Base-by-base conservation (phyloP, 2,329 filamentous ascomycete species). In the Aspergillus intermedius region DNA sequence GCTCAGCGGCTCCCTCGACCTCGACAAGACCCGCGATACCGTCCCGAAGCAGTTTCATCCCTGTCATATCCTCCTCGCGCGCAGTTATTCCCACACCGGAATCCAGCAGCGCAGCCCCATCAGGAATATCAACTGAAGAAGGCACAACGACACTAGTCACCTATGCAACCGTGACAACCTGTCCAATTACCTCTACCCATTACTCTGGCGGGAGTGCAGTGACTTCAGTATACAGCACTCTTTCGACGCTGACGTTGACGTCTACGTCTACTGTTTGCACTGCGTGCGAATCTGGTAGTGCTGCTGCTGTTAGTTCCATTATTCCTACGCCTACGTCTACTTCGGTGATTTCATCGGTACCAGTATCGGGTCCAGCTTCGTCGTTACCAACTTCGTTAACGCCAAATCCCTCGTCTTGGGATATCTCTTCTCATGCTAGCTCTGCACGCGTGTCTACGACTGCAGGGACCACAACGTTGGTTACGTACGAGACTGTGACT, bases 181-280 rank as follows among this genome's bases (percentile, higher is more conserved):
- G 59, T 49, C 65, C 65, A 9, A 61, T 68, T 1, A 68, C 64
- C 15, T 50, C 51, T 40, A 66, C 62, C 5, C 46, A 61, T 39
- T 71, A 75, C 42, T 73, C 71, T 2, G 61, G 77, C 34, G 70
- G 74, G 42, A 75, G 76, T 1, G 71, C 77, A 48, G 77, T 74
- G 9, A 62, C 81, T 44, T 68, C 77, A 19, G 62, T 80, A 43
- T 77, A 74, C 50, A 81, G 77, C 60, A 84, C 81, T 37, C 61
- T 82, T 61, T 83, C 79, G 69, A 79, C 69, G 22, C 58, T 60
- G 42, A 60, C 56, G 2, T 15, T 63, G 32, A 58, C 58, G 21
- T 54, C 60, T 10, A 56, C 59, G 13, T 55, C 58, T 10, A 30
- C 25, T 30, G 25, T 30, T 59, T 58, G 2, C 46, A 59, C 22